Conservation (phyloP, 805 yeast genomes). For the Osmozyma mogii region DNA sequence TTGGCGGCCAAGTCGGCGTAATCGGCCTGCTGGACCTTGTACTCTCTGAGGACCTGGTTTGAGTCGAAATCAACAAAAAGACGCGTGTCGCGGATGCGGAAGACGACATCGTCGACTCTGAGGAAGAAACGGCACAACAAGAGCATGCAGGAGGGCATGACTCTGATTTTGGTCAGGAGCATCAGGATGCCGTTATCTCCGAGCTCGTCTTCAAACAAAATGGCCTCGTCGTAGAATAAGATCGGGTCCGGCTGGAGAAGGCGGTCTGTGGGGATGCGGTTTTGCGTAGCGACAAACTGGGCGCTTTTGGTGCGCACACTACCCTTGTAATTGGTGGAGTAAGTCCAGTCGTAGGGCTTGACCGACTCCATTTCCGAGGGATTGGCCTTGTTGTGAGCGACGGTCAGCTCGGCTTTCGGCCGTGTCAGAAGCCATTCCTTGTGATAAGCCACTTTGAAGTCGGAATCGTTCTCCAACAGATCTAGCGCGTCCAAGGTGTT, state of each 20-base stretch:
- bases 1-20: slow-evolving; percentile 25
- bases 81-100: slow-evolving; percentile 79
- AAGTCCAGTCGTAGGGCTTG: slow-evolving; percentile 95
- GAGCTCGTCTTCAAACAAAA: slow-evolving; percentile 86
- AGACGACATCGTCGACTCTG: slow-evolving; percentile 83
- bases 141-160: slow-evolving; percentile 75
- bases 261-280: slow-evolving; percentile 59
- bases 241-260: slow-evolving; percentile 76
- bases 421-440: slow-evolving; percentile 62
- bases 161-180: slow-evolving; percentile 71
- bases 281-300: slow-evolving; percentile 14
- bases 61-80: slow-evolving; percentile 70
- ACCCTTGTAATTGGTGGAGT: slow-evolving; percentile 75
- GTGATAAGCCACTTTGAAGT: slow-evolving; percentile 69
- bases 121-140: slow-evolving; percentile 71
- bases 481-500: slow-evolving; percentile 68
- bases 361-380: slow-evolving; percentile 47
- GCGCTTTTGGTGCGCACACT: slow-evolving; percentile 22
- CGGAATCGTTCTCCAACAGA: slow-evolving; percentile 25
- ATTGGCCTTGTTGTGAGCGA: slow-evolving; percentile 13
- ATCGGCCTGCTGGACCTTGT: slow-evolving; percentile 47
- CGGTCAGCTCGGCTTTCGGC: slow-evolving; percentile 7
- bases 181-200: slow-evolving; percentile 93
- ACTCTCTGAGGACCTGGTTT: slow-evolving; percentile 63
- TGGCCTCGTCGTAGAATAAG: slow-evolving; percentile 79